Evolutionary conservation across 805 yeast genomes (phyloP), one percentile per base, ranked within the genome.

Genomic region (Zygoascus flipseniorum): DNA sequence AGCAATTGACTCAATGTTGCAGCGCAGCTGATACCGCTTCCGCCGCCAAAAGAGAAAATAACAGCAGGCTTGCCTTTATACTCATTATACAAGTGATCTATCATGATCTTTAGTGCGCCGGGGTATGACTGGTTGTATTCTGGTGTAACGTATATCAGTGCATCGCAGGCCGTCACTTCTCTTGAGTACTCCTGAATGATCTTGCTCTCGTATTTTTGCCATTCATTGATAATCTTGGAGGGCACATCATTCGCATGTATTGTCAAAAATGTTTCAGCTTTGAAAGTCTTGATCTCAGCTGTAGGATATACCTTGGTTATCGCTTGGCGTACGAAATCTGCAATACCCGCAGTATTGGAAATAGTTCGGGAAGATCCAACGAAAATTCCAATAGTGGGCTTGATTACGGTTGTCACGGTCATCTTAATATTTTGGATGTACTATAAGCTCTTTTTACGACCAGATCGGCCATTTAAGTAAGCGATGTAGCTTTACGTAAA

Each of bases 121-220:
- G 76, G 73, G 47, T 62, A 64, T 8, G 73, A 67, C 60, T 69
- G 60, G 52, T 72, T 72, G 59, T 72, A 72, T 52, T 70, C 68
- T 10, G 76, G 74, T 9, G 69, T 52, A 9, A 72, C 66, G 50
- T 72, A 62, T n/a, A 72, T 60, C 54, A 64, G 62, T 2, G 63
- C 74, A 46, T 61, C 59, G 28, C 11, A 47, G n/a, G 13, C 13
- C 5, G 32, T 4, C 14, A 51, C 32, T 2, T 13, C 16, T 26
- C 14, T 16, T 8, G 39, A 26, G 18, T 31, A 47, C 43, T 47
- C 43, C 28, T 31, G 41, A 13, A 47, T 18, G 16, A 14, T 8
- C 16, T 13, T 13, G 23, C 20, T 8, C 16, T 45, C 35, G 19
- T 45, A 45, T n/a, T 45, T 18, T 13, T 45, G 6, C 13, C 31